phyloP scores from a whole-genome alignment of 1,139 yeast genomes.

The Candida anutae region DNA sequence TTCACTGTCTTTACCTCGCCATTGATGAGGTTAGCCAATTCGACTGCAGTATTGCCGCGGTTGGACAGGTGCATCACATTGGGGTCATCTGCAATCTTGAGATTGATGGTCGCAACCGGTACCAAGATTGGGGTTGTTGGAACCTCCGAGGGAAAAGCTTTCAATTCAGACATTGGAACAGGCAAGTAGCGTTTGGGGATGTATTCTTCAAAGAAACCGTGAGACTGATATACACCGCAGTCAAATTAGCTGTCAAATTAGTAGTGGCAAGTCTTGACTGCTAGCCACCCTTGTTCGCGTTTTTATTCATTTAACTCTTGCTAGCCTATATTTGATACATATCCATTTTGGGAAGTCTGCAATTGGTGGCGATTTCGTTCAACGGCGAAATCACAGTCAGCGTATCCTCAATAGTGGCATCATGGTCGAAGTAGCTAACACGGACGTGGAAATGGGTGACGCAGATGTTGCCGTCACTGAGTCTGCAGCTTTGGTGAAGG shows the following conservation, averaged over 20 bases:
- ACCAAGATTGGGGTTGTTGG: constrained; percentile 17
- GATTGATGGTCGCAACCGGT: constrained; percentile 24
- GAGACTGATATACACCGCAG: too few relatives aligned
- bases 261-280: too few relatives aligned
- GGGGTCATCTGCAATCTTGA: constrained; percentile 13
- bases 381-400: not conserved
- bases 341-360: constrained; percentile 10
- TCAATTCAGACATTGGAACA: too few relatives aligned
- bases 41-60: constrained; percentile 11
- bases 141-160: constrained; percentile 6
- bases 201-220: too few relatives aligned
- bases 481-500: constrained; percentile 19
- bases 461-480: constrained; percentile 9
- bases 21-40: constrained; percentile 15
- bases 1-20: constrained; percentile 23
- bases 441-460: constrained; percentile 26
- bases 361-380: constrained; percentile 2
- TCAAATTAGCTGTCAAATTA: too few relatives aligned
- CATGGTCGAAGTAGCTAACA: constrained; percentile 6
- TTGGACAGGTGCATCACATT: constrained; percentile 12
- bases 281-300: too few relatives aligned
- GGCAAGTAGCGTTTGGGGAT: too few relatives aligned
- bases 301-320: too few relatives aligned
- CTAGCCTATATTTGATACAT: too few relatives aligned
- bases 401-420: too few relatives aligned